phyloP scores from a whole-genome alignment of 1,139 yeast species.

The Zygoascus meyerae region DNA sequence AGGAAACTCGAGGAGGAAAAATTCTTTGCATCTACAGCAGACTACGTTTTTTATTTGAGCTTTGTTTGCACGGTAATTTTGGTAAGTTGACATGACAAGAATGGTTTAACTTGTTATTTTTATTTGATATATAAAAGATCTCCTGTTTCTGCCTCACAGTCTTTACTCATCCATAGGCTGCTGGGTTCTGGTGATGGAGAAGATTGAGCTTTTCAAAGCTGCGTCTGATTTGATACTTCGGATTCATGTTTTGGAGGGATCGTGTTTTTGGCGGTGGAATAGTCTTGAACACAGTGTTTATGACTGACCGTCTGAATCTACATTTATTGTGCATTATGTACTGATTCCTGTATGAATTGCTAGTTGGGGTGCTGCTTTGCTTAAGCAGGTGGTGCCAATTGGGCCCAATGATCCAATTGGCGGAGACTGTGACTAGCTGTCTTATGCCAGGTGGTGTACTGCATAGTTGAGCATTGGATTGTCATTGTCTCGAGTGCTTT shows the following conservation, averaged over 20 bases:
- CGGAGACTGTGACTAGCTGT: no score
- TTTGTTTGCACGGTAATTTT: constrained; percentile 28
- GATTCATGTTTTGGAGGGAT: constrained; percentile 20
- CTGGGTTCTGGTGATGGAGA: constrained; percentile 35
- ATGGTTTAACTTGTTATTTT: neutral
- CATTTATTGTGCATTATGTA: neutral
- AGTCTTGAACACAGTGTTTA: neutral
- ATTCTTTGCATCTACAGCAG: constrained; percentile 28
- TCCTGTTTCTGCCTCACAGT: constrained; percentile 33
- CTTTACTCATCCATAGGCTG: constrained; percentile 25
- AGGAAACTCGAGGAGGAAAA: constrained; percentile 29
- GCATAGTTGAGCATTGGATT: no score
- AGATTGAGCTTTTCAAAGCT: constrained; percentile 25
- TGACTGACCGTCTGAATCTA: constrained; percentile 5
- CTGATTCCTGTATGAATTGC: neutral
- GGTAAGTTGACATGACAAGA: constrained; percentile 22
- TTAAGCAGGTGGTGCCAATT: no score
- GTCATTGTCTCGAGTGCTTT: no score
- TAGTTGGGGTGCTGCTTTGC: no score
- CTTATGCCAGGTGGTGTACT: no score
- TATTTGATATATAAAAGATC: constrained; percentile 15
- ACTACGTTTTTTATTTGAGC: constrained; percentile 30
- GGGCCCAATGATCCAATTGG: no score
- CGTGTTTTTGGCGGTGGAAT: constrained; percentile 21
- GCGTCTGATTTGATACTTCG: constrained; percentile 26